Base-by-base conservation (phyloP, 352 stramenopile species). In the Halophytophthora batemanensis region DNA sequence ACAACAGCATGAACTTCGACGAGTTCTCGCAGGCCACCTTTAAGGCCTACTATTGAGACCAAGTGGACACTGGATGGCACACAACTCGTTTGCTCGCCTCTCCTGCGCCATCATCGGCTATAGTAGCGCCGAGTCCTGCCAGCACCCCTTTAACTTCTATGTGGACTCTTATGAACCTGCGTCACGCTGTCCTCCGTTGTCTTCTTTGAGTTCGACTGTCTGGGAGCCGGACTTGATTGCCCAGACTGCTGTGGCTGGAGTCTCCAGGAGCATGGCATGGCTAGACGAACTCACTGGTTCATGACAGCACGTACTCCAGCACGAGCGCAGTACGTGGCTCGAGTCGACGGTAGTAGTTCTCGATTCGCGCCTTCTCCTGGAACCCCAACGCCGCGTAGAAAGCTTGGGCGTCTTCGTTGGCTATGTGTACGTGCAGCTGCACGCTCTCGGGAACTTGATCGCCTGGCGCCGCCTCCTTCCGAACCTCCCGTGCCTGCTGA, bases 1-100 rank as follows among this genome's bases (percentile, higher is more conserved):
- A 87, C 43, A 83, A 84, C 61, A 72, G 70, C 18, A 93, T 95
- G 78, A 84, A 82, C 59, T 98, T 96, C 68, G 85, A 93, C 54
- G 77, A 97, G 47, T 98, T 98, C 64, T 91, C 77, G 21, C 75
- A 94, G 53, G 84, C 82, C 29, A 98, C 93, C 21, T 91, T 97
- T 67, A 74, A 81, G 53, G 89, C 87, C 11, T 98, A 98, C 66
- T 96, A 98, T 49, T 86, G 45, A 56, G 25, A 31, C 25, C 8
- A 8, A 31, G 25, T 4, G 25, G 25, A 31, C 25, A 31, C 25
- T 31, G 25, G 25, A 10, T 4, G 25, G 8, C 25, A 8, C 8
- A 10, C 25, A 8, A 31, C 25, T 8, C n/a, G n/a, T n/a, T n/a
- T 31, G 25, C 25, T 31, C 25, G 25, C 4, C 25, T 31, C 4